Evolutionary conservation across 169 alveolate genomes (phyloP).

Genomic region (Plasmodium sp.): DNA sequence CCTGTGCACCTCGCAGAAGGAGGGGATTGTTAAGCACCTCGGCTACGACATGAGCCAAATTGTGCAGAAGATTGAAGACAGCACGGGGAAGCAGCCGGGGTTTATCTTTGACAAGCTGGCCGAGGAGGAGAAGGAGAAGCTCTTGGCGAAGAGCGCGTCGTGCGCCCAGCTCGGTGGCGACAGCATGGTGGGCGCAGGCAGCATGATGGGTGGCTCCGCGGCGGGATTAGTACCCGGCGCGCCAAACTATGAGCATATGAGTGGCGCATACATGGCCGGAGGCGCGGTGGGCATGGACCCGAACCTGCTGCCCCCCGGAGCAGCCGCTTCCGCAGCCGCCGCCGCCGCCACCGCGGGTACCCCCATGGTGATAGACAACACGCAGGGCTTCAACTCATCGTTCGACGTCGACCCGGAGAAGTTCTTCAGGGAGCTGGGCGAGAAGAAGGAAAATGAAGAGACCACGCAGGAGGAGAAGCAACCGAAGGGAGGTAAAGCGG

Average conservation of each 20-base stretch:
- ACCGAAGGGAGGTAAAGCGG: background rate
- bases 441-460: conserved; percentile 53
- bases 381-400: background rate
- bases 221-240: background rate
- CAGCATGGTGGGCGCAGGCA: background rate
- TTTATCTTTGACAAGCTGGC: conserved; percentile 39
- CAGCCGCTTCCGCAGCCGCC: background rate
- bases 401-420: conserved; percentile 79
- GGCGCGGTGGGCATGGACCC: background rate
- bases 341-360: background rate
- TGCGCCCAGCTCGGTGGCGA: background rate
- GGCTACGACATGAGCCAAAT: conserved; percentile 66
- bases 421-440: conserved; percentile 81
- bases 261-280: background rate
- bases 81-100: conserved; percentile 65
- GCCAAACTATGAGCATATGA: background rate
- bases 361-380: background rate
- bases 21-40: conserved; percentile 53
- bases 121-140: background rate
- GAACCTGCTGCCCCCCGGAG: background rate
- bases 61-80: background rate
- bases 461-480: conserved; percentile 4
- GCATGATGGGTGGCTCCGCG: background rate
- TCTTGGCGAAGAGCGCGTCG: background rate
- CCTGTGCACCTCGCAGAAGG: conserved; percentile 42